Conservation (phyloP, 2,329 filamentous ascomycete genomes). For the Dothistroma septosporum region DNA sequence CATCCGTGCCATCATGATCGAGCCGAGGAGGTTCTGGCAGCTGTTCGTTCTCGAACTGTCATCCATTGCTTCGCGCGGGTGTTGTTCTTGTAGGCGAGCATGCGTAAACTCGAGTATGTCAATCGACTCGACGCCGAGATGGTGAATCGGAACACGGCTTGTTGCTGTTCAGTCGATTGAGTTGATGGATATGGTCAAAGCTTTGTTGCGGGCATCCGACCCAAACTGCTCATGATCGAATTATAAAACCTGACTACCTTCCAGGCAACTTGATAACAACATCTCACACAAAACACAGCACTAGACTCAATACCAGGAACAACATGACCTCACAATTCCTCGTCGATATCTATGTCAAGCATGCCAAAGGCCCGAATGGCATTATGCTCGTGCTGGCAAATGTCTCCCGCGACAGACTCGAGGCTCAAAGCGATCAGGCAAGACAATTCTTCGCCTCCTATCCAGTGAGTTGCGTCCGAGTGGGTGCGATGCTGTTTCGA, state of each 20-base stretch:
- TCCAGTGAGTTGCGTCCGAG: background rate
- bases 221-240: background rate
- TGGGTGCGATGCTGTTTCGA: background rate
- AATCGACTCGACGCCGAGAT: background rate
- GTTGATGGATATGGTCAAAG: background rate
- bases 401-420: slow-evolving; percentile 5
- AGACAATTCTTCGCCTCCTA: slow-evolving; percentile 1
- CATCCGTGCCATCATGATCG: background rate
- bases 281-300: background rate
- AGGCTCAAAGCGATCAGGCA: background rate
- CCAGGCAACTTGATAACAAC: background rate
- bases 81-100: background rate
- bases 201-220: background rate
- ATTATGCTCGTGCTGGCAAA: background rate
- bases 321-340: background rate
- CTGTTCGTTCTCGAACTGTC: background rate
- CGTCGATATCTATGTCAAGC: background rate
- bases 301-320: background rate
- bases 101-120: background rate
- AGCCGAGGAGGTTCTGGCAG: background rate
- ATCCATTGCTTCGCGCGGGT: background rate
- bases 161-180: background rate
- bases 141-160: background rate
- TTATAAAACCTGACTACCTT: background rate
- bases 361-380: background rate